Conservation (phyloP, 2,329 filamentous ascomycete species). For the Phyllosticta paracitricarpa region DNA sequence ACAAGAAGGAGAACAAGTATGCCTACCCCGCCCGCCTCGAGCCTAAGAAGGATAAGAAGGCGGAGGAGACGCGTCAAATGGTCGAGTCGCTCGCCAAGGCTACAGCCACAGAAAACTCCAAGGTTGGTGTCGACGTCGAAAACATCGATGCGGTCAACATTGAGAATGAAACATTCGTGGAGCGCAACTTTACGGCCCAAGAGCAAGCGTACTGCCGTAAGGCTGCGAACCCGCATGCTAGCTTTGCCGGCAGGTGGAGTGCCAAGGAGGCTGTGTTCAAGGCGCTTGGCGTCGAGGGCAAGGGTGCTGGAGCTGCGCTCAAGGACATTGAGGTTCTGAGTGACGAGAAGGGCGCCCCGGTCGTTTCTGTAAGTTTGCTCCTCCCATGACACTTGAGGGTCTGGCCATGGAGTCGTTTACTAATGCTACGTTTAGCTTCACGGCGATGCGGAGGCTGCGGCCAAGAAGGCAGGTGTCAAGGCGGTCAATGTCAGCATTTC, state of each 20-base stretch:
- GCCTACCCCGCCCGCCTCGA: slow-evolving; percentile 51
- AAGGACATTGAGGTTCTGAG: slow-evolving; percentile 90
- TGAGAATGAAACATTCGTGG: slow-evolving; percentile 84
- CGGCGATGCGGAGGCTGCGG: slow-evolving; percentile 71
- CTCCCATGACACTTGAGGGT: not conserved
- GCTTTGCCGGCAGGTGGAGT: slow-evolving; percentile 91
- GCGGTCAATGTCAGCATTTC: slow-evolving; percentile 88
- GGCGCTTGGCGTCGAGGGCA: slow-evolving; percentile 75
- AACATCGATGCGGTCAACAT: slow-evolving; percentile 80
- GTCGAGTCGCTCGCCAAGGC: slow-evolving; percentile 68
- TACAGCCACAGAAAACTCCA: slow-evolving; percentile 50
- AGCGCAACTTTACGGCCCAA: slow-evolving; percentile 81
- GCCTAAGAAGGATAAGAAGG: slow-evolving; percentile 43
- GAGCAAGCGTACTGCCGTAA: slow-evolving; percentile 83
- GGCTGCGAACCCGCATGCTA: slow-evolving; percentile 70
- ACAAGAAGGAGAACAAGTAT: slow-evolving; percentile 79
- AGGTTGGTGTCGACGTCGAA: slow-evolving; percentile 91
- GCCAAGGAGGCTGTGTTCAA: slow-evolving; percentile 99
- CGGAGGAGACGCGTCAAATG: slow-evolving; percentile 59
- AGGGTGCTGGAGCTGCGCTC: slow-evolving; percentile 79
- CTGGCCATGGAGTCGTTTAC: not conserved
- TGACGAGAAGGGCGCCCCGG: slow-evolving; percentile 71
- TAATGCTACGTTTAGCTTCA: slow-evolving; percentile 53
- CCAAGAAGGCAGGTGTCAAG: slow-evolving; percentile 80
- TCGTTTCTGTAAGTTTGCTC: slow-evolving; percentile 63